Base-by-base conservation (phyloP, 257 asterid species). In the Lavandula angustifolia region DNA sequence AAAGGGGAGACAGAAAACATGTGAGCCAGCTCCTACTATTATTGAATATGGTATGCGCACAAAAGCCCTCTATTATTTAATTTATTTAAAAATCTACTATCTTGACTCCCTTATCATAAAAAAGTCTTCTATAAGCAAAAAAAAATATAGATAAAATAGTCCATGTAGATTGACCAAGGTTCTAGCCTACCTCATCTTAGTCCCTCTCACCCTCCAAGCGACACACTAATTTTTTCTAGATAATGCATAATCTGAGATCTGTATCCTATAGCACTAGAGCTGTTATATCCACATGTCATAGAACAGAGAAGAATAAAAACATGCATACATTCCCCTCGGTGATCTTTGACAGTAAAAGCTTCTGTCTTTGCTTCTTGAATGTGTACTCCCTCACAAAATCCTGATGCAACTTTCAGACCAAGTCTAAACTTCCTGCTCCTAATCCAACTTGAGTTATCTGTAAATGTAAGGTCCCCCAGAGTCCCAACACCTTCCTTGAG, bases 401-500 rank as follows among this genome's bases (percentile, higher is more conserved):
- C 99, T 27, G 97, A 81, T 37, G 95, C 82, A 75, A 87, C 96
- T 74, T 87, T 89, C 73, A 92, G 52, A 64, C 99, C 99, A 76
- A 92, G 89, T 69, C 97, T 86, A 74, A 92, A 92, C 73, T 92
- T 92, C 70, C 97, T 79, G 84, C 99, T 92, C 71, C 97, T 80
- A 72, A 87, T 89, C 99, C 99, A 92, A 66, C 99, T 92, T 9
- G 99, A 92, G 73, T 92, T 92, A 64, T 92, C 99, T 0, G 99
- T 92, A 83, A 92, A 92, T 29, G 92, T 85, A 54, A 92, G 92
- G 67, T 92, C 99, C 18, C 99, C 96, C 9, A 92, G 53, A 55
- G 99, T 92, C 66, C 97, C 99, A 54, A 92, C 94, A 70, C 99
- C 97, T 87, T 92, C 99, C 77, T 89, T 89, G 53, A 92, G 97